Conservation (phyloP, 768 basidiomycete genomes). For the Termitomyces eurrhizus region DNA sequence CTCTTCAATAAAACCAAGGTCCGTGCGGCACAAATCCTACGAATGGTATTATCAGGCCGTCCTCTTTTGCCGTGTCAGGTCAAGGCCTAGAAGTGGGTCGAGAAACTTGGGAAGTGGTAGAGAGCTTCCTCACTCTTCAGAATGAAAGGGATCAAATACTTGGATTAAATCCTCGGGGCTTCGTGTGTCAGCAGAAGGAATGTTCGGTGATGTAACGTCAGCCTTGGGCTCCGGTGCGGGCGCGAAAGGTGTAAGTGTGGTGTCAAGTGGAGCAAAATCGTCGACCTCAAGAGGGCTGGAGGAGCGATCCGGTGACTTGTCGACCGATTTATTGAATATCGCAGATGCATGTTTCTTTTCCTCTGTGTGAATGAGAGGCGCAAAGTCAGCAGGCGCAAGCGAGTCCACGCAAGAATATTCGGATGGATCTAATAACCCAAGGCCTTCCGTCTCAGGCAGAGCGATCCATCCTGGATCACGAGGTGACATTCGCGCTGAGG, state of each 20-base stretch:
- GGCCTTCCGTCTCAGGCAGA: background rate
- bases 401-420: background rate
- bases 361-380: background rate
- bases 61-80: background rate
- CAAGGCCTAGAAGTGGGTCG: background rate
- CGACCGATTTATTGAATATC: background rate
- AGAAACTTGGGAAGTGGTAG: background rate
- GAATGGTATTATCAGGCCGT: background rate
- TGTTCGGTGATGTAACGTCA: background rate
- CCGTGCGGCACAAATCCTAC: background rate
- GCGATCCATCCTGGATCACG: background rate
- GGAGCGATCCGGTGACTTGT: background rate
- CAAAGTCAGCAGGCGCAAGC: background rate
- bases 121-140: background rate
- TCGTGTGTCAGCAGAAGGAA: background rate
- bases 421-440: background rate
- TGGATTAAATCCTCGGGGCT: background rate
- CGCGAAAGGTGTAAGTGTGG: background rate
- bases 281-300: background rate
- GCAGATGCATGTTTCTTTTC: background rate
- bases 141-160: constrained; percentile 5
- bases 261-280: background rate
- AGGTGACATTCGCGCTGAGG: background rate
- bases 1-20: background rate
- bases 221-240: background rate